Percentiles rank a stretch among this genome's conserved stretches.
Conservation (phyloP, 179 eudicot species). For the Camellia oleifera region DNA sequence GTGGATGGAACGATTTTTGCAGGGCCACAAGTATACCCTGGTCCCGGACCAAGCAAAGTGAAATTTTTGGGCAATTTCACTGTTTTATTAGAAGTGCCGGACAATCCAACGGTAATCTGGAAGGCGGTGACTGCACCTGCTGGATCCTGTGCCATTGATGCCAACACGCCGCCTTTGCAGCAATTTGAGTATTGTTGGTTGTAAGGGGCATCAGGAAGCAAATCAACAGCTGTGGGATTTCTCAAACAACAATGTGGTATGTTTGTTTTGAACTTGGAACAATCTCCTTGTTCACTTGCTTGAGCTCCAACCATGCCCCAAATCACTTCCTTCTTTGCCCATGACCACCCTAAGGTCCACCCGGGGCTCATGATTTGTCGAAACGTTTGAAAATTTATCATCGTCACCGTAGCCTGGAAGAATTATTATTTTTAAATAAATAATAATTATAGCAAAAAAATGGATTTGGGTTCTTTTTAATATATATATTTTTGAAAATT, state of each 20-base stretch:
- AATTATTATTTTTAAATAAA: not conserved
- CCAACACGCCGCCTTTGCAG: constrained; percentile 44
- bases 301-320: constrained; percentile 49
- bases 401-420: constrained; percentile 40
- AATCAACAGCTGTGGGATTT: constrained; percentile 36
- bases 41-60: constrained; percentile 44
- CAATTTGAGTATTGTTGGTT: constrained; percentile 43
- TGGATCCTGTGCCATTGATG: constrained; percentile 48
- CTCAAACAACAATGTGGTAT: constrained; percentile 41
- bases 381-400: constrained; percentile 44
- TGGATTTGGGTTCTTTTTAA: not conserved
- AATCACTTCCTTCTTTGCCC: constrained; percentile 46
- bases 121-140: constrained; percentile 32
- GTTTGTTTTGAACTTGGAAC: constrained; percentile 41
- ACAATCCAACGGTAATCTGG: constrained; percentile 41
- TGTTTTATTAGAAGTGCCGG: constrained; percentile 41
- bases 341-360: constrained; percentile 45
- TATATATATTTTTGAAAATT: not conserved
- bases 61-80: constrained; percentile 44
- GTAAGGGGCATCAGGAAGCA: constrained; percentile 43
- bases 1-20: constrained; percentile 40
- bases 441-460: not conserved
- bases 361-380: constrained; percentile 41
- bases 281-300: constrained; percentile 52
- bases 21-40: constrained; percentile 54